These are phyloP conservation scores for Colletotrichum plurivorum DNA, from an alignment of 2,329 filamentous ascomycete species.

Conservation along the genomic window DNA sequence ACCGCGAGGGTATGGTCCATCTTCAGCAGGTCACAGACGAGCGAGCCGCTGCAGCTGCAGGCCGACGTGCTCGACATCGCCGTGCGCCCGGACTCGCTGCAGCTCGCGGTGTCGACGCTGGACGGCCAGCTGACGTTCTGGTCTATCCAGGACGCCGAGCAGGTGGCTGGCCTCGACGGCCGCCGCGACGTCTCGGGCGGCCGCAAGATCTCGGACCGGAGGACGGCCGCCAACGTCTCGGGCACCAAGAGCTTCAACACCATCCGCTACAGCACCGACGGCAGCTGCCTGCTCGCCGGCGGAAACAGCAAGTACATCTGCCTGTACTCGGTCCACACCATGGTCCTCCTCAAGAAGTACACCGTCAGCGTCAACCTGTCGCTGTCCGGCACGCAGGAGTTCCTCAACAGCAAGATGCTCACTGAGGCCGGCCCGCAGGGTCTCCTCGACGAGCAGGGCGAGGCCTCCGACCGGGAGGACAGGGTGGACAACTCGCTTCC, in stretches of 20 bases:
- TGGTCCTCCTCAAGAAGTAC: slow-evolving; percentile 93
- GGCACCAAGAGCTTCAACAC: slow-evolving; percentile 92
- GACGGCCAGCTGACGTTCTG: slow-evolving; percentile 97
- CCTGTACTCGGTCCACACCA: slow-evolving; percentile 93
- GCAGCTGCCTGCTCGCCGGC: slow-evolving; percentile 88
- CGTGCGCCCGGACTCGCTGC: slow-evolving; percentile 89
- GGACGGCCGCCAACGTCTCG: slow-evolving; percentile 90
- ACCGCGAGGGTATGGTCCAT: slow-evolving; percentile 97
- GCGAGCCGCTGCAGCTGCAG: slow-evolving; percentile 92
- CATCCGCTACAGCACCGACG: slow-evolving; percentile 92
- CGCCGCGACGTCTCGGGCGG: slow-evolving; percentile 94
- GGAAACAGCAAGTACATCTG: slow-evolving; percentile 99
- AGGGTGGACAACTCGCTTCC: slow-evolving; percentile 85
- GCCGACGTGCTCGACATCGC: slow-evolving; percentile 90
- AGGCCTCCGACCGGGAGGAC: slow-evolving; percentile 90
- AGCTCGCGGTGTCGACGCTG: slow-evolving; percentile 91
- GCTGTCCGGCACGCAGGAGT: slow-evolving; percentile 95
- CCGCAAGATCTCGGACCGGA: slow-evolving; percentile 87
- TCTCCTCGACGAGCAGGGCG: slow-evolving; percentile 89
- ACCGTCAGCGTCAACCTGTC: slow-evolving; percentile 97
- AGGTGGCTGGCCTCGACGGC: slow-evolving; percentile 88
- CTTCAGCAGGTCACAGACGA: slow-evolving; percentile 93
- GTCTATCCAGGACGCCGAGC: slow-evolving; percentile 89
- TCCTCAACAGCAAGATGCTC: slow-evolving; percentile 91
- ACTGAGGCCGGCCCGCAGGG: slow-evolving; percentile 90